Conservation (phyloP, 768 basidiomycete species). For the Postia placenta region DNA sequence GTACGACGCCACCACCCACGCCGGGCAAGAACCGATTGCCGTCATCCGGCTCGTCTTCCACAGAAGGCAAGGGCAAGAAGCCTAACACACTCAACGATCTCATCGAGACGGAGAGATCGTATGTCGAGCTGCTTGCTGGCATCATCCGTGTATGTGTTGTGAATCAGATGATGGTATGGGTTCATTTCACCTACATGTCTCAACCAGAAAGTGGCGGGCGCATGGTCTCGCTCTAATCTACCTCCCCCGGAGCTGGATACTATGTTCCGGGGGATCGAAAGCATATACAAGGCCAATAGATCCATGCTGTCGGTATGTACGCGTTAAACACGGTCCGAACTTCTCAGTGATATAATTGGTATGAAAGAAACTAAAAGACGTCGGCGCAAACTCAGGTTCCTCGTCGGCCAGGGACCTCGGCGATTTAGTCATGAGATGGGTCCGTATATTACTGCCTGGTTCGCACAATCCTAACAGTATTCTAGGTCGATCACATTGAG, state of each 20-base stretch:
- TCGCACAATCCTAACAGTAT: too few species aligned
- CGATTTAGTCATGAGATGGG: conserved; percentile 97
- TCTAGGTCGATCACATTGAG: conserved; percentile 87
- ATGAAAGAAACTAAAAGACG: conserved; percentile 84
- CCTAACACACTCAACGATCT: conserved; percentile 86
- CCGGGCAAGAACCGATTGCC: conserved; percentile 2
- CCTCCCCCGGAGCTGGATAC: conserved; percentile 87
- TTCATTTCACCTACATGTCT: conserved; percentile 1
- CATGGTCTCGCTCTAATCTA: conserved; percentile 93
- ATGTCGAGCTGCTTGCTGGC: conserved; percentile 85
- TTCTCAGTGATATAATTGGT: conserved; percentile 14
- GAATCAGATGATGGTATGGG: conserved; percentile 3
- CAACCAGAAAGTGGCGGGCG: conserved; percentile 90
- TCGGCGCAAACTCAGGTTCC: conserved; percentile 70
- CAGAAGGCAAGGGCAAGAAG: conserved; percentile 43
- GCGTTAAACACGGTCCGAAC: conserved; percentile 2
- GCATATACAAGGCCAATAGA: conserved; percentile 89
- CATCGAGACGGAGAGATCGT: conserved; percentile 87
- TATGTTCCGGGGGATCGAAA: conserved; percentile 93
- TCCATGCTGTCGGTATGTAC: conserved; percentile 61
- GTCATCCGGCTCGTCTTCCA: conserved; percentile 20
- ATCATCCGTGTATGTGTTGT: conserved; percentile 82
- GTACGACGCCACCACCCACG: conserved; percentile 8
- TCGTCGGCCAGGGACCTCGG: conserved; percentile 91
- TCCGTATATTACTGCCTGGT: conserved; percentile 41